Conservation (phyloP, 164 flowering plant genomes). For the Stephania japonica region DNA sequence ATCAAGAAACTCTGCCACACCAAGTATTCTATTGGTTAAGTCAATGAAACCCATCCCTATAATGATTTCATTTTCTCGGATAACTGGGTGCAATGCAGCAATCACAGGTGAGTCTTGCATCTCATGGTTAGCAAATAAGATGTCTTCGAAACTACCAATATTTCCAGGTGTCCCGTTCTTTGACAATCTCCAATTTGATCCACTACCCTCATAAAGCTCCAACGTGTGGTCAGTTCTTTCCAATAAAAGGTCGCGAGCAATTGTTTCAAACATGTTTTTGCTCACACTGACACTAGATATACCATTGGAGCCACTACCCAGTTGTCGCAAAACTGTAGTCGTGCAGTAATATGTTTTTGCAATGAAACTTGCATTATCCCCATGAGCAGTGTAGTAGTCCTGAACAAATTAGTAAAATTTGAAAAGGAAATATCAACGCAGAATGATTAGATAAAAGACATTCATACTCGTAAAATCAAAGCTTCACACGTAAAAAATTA, state of each 20-base stretch:
- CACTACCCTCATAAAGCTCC: slow-evolving; percentile 96
- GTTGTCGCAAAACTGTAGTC: slow-evolving; percentile 76
- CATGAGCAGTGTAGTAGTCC: slow-evolving; percentile 96
- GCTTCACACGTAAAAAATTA: no score
- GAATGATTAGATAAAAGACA: neutral
- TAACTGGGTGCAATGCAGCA: slow-evolving; percentile 52
- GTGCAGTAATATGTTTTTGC: slow-evolving; percentile 89
- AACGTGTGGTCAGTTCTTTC: slow-evolving; percentile 87
- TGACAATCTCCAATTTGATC: slow-evolving; percentile 82
- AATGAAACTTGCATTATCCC: slow-evolving; percentile 84
- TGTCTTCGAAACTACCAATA: slow-evolving; percentile 86
- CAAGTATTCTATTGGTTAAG: slow-evolving; percentile 66
- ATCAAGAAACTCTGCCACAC: slow-evolving; percentile 88
- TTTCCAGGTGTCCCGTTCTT: slow-evolving; percentile 92
- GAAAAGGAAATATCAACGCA: neutral
- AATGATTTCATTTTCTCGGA: slow-evolving; percentile 63
- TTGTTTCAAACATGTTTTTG: slow-evolving; percentile 90
- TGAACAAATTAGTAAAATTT: slow-evolving; percentile 19
- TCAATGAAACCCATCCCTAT: slow-evolving; percentile 78
- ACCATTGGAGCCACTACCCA: slow-evolving; percentile 69
- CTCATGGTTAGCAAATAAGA: slow-evolving; percentile 90
- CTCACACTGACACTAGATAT: slow-evolving; percentile 81
- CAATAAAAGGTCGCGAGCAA: slow-evolving; percentile 82
- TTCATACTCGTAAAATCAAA: neutral
- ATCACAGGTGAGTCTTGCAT: slow-evolving; percentile 90